Percentiles rank a stretch among this genome's conserved stretches.
These are phyloP conservation scores for Globisporangium cystogenes DNA, from an alignment of 352 stramenopile genomes.

Conservation along the genomic window DNA sequence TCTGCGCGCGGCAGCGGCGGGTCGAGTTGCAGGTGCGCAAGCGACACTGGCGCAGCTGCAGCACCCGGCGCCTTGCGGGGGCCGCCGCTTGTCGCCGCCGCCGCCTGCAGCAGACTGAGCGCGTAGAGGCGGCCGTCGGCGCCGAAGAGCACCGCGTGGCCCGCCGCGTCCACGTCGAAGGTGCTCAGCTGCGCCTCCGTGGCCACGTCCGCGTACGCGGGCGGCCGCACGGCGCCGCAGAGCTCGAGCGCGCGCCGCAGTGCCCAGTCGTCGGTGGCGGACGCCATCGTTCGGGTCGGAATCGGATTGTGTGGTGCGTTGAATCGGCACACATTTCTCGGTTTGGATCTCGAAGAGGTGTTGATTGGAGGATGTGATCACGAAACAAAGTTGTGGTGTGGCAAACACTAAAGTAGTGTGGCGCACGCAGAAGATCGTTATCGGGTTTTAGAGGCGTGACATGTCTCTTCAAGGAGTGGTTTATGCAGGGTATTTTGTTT, in stretches of 20 bases:
- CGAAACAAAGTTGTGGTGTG: too few relatives aligned
- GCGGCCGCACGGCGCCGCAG: slow-evolving; percentile 47
- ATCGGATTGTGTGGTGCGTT: not conserved
- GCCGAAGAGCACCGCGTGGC: slow-evolving; percentile 41
- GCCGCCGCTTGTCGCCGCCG: slow-evolving; percentile 10
- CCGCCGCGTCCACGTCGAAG: slow-evolving; percentile 59
- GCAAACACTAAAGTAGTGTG: too few relatives aligned
- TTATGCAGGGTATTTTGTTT: not conserved
- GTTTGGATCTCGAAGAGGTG: too few relatives aligned
- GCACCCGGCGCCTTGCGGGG: not conserved
- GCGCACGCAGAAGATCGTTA: too few relatives aligned
- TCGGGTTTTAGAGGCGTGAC: too few relatives aligned
- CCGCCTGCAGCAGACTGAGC: slow-evolving; percentile 44
- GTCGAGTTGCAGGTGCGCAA: slow-evolving; percentile 56
- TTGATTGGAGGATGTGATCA: too few relatives aligned
- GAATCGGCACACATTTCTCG: too few relatives aligned
- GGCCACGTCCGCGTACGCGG: slow-evolving; percentile 43
- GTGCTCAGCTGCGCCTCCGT: slow-evolving; percentile 52
- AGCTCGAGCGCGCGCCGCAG: slow-evolving; percentile 51
- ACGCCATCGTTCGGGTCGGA: not conserved
- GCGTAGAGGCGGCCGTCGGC: slow-evolving; percentile 44
- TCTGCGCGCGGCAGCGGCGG: slow-evolving; percentile 44
- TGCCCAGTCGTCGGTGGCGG: slow-evolving; percentile 38
- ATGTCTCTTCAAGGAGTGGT: not conserved
- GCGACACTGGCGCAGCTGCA: slow-evolving; percentile 1